Conservation (phyloP, 768 basidiomycete species). For the Termitomyces sp. region DNA sequence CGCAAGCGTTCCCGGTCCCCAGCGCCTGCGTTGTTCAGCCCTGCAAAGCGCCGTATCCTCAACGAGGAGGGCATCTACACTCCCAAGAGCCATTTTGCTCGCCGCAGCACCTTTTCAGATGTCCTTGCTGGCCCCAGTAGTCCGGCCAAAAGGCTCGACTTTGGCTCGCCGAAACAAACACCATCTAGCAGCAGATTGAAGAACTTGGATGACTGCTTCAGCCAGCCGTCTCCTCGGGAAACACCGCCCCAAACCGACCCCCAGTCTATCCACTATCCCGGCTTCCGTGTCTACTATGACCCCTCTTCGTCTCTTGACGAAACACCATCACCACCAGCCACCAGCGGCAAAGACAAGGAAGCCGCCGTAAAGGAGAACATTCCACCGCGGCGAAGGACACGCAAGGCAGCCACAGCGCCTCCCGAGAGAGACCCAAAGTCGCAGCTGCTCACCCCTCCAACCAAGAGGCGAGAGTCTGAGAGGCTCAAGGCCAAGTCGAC, state of each 20-base stretch:
- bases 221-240: conserved; percentile 16
- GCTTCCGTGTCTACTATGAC: conserved; percentile 60
- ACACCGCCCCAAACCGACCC: conserved; percentile 43
- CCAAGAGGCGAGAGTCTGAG: conserved; percentile 21
- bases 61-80: conserved; percentile 49
- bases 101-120: conserved; percentile 19
- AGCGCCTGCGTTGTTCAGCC: conserved; percentile 49
- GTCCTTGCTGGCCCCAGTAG: conserved; percentile 34
- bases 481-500: conserved; percentile 21
- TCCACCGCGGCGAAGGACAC: conserved; percentile 43
- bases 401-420: conserved; percentile 35
- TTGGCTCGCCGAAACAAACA: conserved; percentile 37
- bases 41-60: conserved; percentile 69
- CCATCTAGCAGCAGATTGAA: conserved; percentile 19
- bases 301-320: conserved; percentile 20
- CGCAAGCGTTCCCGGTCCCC: conserved; percentile 67
- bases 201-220: conserved; percentile 17
- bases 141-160: conserved; percentile 54
- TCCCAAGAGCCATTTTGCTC: conserved; percentile 33
- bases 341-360: conserved; percentile 23
- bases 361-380: conserved; percentile 61
- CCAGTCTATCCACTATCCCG: conserved; percentile 65
- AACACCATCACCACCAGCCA: conserved; percentile 2
- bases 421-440: conserved; percentile 16
- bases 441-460: conserved; percentile 4